Evolutionary conservation across 257 asterid genomes (phyloP), one percentile per base, ranked within the genome.

Genomic region (Solanum rostratum): DNA sequence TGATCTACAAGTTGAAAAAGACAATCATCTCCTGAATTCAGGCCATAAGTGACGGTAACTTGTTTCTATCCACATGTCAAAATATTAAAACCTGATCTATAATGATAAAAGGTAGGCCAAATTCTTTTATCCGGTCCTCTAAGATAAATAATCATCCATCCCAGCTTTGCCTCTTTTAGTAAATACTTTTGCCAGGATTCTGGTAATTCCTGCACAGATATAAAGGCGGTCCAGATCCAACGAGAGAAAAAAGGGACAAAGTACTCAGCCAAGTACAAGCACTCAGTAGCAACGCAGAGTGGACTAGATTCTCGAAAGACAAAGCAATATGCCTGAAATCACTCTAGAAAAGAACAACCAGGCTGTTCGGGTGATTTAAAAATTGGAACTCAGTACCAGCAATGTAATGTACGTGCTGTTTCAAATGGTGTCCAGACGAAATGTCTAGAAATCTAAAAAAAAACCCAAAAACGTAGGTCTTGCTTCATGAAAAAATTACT

Each of bases 21-120:
- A 73, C 85, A 88, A 0, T 37, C 18, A 50, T 88, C 90, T 79
- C 82, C 88, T 37, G 54, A 14, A 16, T 39, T 66, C 29, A 83
- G 24, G 10, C 41, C 50, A 53, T 82, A 55, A 24, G 62, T 15
- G 49, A 52, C 55, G 52, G 65, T 80, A 33, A 87, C 12, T 43
- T 7, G 0, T 2, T 79, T 45, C 87, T 87, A 87, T 7, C 79
- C 22, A 39, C 54, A 16, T 22, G 19, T 11, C 55, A 85, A 59
- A 83, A 52, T 33, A 20, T 84, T 22, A 27, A 49, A 4, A n/a
- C 62, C 85, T 22, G 60, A 22, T 71, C 22, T 66, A 15, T 46
- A 12, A 8, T 57, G 19, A 65, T 85, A 83, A 27, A 69, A 3
- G 43, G 82, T 79, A 9, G 76, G 84, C 85, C 85, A 87, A 10